Percentiles rank a stretch among this genome's conserved stretches.
phyloP scores from a whole-genome alignment of 2,329 filamentous ascomycete species.

The Fusarium sp. region DNA sequence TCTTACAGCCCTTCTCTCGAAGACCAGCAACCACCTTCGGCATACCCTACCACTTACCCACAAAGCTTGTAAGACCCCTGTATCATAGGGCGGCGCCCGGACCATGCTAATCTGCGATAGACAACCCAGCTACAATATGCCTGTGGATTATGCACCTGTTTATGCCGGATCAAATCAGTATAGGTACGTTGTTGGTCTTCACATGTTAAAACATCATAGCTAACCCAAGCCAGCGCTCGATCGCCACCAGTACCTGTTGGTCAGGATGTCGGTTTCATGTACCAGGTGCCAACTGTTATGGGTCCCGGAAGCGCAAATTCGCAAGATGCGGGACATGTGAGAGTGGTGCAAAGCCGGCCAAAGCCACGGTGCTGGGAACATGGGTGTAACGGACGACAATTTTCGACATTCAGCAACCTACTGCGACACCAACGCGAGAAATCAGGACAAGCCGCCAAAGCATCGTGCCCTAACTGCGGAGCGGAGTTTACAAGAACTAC shows the following conservation, averaged over 20 bases:
- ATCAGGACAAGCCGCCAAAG: constrained; percentile 89
- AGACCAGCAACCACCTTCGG: constrained; percentile 54
- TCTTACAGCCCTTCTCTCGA: constrained; percentile 63
- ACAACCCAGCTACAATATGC: constrained; percentile 55
- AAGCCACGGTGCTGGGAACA: constrained; percentile 98
- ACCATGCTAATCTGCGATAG: constrained; percentile 47
- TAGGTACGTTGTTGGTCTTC: constrained; percentile 49
- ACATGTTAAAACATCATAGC: constrained; percentile 14
- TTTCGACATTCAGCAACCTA: constrained; percentile 96
- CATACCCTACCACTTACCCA: constrained; percentile 51
- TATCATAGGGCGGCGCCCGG: constrained; percentile 44
- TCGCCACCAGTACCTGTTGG: constrained; percentile 53
- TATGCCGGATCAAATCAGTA: constrained; percentile 53
- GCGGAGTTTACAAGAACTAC: constrained; percentile 92
- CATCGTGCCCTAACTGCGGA: constrained; percentile 88
- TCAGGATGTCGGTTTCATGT: constrained; percentile 57
- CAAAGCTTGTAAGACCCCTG: constrained; percentile 51
- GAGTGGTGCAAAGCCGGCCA: constrained; percentile 81
- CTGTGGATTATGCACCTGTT: constrained; percentile 57
- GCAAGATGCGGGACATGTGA: constrained; percentile 64
- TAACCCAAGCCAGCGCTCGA: constrained; percentile 50
- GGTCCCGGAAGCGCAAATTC: constrained; percentile 50
- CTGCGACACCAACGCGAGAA: constrained; percentile 94
- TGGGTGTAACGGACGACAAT: constrained; percentile 93
- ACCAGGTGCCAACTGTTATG: constrained; percentile 55